A percentile compares a stretch with the other conserved stretches of the same genome.
Conservation (phyloP, 2,329 filamentous ascomycete species). For the Aspergillus nomiae region DNA sequence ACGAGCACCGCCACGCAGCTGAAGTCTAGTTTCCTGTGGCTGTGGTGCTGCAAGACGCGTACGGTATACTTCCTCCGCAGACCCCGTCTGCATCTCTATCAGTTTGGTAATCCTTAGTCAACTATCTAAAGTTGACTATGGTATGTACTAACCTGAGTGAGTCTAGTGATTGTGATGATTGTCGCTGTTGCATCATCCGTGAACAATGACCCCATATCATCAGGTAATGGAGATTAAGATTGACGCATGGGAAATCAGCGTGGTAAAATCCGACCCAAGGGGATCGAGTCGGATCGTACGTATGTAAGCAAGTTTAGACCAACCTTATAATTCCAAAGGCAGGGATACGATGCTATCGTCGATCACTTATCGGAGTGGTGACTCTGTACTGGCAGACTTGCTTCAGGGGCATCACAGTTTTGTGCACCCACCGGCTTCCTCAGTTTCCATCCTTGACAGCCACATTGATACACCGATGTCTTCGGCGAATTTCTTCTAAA, state of each 20-base stretch:
- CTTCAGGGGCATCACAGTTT: slow-evolving; percentile 5
- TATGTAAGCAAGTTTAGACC: slow-evolving; percentile 5
- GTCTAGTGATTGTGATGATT: slow-evolving; percentile 3
- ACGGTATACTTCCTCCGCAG: not conserved
- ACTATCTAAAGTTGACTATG: not conserved
- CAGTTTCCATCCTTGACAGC: not conserved
- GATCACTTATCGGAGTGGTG: not conserved
- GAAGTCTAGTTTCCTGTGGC: not conserved
- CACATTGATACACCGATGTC: not conserved
- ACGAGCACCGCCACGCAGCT: slow-evolving; percentile 10
- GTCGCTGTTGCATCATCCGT: slow-evolving; percentile 6
- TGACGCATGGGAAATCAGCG: slow-evolving; percentile 4
- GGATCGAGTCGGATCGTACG: slow-evolving; percentile 3
- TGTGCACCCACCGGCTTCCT: not conserved
- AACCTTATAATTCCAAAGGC: slow-evolving; percentile 11
- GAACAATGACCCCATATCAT: not conserved
- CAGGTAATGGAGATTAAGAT: slow-evolving; percentile 1
- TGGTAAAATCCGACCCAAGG: slow-evolving; percentile 5
- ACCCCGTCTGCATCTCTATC: not conserved
- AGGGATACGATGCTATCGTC: slow-evolving; percentile 11
- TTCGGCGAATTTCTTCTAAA: slow-evolving; percentile 15
- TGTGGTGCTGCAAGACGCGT: not conserved
- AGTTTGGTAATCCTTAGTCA: not conserved
- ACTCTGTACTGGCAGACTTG: not conserved
- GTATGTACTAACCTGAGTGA: not conserved